These are phyloP conservation scores for Dioszegia crocea DNA, from an alignment of 768 basidiomycete species.

Conservation along the genomic window DNA sequence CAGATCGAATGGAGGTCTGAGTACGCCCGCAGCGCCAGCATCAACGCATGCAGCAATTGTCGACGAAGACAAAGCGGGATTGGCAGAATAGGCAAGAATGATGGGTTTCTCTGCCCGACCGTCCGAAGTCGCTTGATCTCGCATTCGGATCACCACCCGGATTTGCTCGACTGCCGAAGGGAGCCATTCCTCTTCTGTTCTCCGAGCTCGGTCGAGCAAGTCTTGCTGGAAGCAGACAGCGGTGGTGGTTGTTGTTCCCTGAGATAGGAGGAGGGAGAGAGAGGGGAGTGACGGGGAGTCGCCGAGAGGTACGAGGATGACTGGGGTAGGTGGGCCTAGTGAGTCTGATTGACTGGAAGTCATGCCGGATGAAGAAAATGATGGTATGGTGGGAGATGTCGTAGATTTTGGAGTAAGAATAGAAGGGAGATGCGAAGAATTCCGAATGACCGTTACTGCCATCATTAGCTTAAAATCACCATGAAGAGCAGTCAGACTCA, in stretches of 20 bases:
- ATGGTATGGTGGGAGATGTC: conserved; percentile 4
- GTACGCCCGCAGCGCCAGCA: conserved; percentile 43
- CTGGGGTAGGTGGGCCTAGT: conserved; percentile 16
- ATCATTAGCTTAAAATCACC: neutral
- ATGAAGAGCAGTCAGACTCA: conserved; percentile 21
- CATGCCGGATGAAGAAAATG: conserved; percentile 3
- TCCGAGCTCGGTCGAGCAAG: conserved; percentile 41
- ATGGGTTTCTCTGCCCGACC: conserved; percentile 14
- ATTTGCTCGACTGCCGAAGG: conserved; percentile 43
- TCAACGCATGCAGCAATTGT: conserved; percentile 35
- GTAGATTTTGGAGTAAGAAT: conserved; percentile 18
- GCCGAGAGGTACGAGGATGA: conserved; percentile 46
- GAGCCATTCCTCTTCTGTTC: conserved; percentile 47
- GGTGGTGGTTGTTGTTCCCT: conserved; percentile 46
- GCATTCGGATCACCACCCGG: conserved; percentile 21
- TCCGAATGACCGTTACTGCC: conserved; percentile 40
- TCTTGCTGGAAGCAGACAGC: conserved; percentile 50
- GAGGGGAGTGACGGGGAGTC: conserved; percentile 47
- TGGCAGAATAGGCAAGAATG: conserved; percentile 48
- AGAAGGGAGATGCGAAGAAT: conserved; percentile 32
- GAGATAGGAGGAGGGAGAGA: conserved; percentile 40
- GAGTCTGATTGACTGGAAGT: neutral
- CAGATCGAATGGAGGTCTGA: conserved; percentile 46
- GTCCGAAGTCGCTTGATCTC: conserved; percentile 2
- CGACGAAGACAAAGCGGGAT: conserved; percentile 32